A percentile compares a stretch with the other conserved stretches of the same genome.
These are phyloP conservation scores for Buddleja alternifolia DNA, from an alignment of 257 asterid genomes.

Conservation along the genomic window DNA sequence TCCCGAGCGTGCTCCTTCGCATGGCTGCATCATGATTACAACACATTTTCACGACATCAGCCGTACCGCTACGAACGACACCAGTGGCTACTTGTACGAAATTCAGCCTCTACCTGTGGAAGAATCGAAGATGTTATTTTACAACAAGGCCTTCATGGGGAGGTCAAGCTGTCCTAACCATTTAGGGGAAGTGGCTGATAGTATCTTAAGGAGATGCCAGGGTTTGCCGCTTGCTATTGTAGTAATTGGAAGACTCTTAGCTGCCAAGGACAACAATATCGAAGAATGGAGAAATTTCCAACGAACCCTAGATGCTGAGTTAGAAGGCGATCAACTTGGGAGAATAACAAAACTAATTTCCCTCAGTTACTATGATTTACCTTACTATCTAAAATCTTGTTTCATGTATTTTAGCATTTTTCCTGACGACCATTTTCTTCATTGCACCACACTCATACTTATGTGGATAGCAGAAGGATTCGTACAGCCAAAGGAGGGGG, in stretches of 20 bases:
- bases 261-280: conserved; percentile 6
- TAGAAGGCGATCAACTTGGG: conserved; percentile 10
- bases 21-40: conserved; percentile 31
- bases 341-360: conserved; percentile 6
- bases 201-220: conserved; percentile 19
- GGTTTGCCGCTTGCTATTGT: conserved; percentile 39
- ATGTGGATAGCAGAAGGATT: conserved; percentile 32
- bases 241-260: conserved; percentile 28
- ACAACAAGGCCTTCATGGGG: conserved; percentile 20
- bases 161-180: conserved; percentile 26
- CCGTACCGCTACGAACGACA: neutral
- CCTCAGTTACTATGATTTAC: conserved; percentile 28
- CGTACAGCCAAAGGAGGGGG: neutral
- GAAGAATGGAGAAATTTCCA: conserved; percentile 33
- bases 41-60: conserved; percentile 14
- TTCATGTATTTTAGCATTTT: conserved; percentile 27
- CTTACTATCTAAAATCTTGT: too few species aligned
- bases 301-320: conserved; percentile 32
- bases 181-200: conserved; percentile 5
- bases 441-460: neutral
- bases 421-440: neutral
- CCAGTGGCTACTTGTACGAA: conserved; percentile 4
- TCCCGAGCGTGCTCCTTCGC: conserved; percentile 15
- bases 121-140: conserved; percentile 8
- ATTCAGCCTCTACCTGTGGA: conserved; percentile 14